Evolutionary conservation across 1,284 basidiomycete species (phyloP).

Genomic region (Cryptococcus sp.): DNA sequence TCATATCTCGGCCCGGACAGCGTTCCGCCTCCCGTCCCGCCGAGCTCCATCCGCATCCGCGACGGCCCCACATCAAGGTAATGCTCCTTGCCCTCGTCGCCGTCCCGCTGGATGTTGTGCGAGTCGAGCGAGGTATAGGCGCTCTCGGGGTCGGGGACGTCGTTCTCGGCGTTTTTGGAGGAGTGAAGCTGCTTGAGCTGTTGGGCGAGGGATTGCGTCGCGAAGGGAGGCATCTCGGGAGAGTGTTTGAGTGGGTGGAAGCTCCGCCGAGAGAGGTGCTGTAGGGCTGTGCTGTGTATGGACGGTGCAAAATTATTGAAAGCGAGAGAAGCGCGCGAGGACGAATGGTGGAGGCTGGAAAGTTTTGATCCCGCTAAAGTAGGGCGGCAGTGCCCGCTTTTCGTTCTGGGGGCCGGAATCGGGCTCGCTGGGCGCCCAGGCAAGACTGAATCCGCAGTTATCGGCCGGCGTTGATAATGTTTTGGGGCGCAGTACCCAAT

Average conservation of each 20-base stretch:
- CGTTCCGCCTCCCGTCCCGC: constrained; percentile 50
- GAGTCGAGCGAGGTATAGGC: constrained; percentile 50
- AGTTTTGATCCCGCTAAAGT: too few species aligned
- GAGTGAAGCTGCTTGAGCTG: constrained; percentile 67
- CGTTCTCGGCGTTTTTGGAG: constrained; percentile 52
- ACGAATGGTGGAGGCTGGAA: neutral
- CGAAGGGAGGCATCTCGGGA: constrained; percentile 21
- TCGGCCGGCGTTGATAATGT: too few species aligned
- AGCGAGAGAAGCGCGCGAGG: neutral
- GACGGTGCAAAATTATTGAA: too few species aligned
- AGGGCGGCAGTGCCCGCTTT: too few species aligned
- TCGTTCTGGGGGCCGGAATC: too few species aligned
- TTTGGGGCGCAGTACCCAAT: too few species aligned
- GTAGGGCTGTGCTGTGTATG: neutral
- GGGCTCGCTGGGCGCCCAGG: too few species aligned
- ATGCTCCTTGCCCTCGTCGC: constrained; percentile 59
- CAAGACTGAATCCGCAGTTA: too few species aligned
- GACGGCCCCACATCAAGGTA: constrained; percentile 79
- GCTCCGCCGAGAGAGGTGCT: neutral
- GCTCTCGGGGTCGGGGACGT: constrained; percentile 70
- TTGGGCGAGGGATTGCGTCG: constrained; percentile 60
- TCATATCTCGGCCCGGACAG: constrained; percentile 61
- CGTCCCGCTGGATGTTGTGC: constrained; percentile 22
- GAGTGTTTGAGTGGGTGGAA: neutral
- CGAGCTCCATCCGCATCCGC: constrained; percentile 59